Evolutionary conservation across 1,139 yeast species (phyloP).

Genomic region (Yamadazyma conglobata): DNA sequence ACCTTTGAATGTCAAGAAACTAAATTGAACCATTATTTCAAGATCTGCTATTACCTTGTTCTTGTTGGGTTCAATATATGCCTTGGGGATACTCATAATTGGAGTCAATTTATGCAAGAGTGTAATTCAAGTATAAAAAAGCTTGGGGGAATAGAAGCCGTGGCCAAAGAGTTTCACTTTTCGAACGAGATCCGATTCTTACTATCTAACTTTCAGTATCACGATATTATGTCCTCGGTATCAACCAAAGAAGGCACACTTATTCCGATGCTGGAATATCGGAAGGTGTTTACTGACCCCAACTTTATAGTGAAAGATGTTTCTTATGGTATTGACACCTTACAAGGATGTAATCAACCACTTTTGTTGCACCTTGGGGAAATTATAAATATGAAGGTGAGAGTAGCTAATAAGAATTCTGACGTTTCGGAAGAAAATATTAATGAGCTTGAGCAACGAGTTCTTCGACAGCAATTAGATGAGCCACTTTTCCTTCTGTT

Average conservation of each 20-base stretch:
- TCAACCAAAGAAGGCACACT: conserved; percentile 17
- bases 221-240: conserved; percentile 20
- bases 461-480: no score
- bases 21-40: conserved; percentile 16
- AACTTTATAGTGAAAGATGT: conserved; percentile 5
- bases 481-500: background rate
- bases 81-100: conserved; percentile 37
- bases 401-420: background rate
- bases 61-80: conserved; percentile 28
- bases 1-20: conserved; percentile 1
- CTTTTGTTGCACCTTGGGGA: conserved; percentile 18
- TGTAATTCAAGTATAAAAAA: conserved; percentile 42
- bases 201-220: conserved; percentile 21
- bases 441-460: background rate
- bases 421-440: background rate
- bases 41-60: conserved; percentile 23
- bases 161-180: conserved; percentile 14
- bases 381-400: conserved; percentile 16
- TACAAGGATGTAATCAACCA: conserved; percentile 22
- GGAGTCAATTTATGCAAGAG: conserved; percentile 24
- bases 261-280: conserved; percentile 15
- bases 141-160: conserved; percentile 50
- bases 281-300: conserved; percentile 9
- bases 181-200: conserved; percentile 21
- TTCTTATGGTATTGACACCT: conserved; percentile 21